Percentiles rank a stretch among this genome's conserved stretches.
Evolutionary conservation across 768 basidiomycete species (phyloP).

Genomic region (Phanerochaete sordida): DNA sequence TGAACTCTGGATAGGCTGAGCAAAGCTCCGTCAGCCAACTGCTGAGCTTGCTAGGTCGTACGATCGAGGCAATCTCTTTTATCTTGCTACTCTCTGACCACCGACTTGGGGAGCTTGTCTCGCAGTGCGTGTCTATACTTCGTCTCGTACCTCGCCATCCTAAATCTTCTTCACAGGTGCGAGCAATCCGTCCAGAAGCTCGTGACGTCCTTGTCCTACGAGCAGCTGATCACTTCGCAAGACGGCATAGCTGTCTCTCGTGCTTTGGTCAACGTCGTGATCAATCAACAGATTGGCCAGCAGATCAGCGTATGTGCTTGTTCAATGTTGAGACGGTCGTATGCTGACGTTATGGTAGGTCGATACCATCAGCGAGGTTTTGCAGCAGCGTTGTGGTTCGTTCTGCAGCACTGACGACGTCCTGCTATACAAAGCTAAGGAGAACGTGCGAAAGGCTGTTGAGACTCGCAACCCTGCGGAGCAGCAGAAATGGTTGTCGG

Average conservation of each 20-base stretch:
- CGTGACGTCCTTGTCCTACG: slow-evolving; percentile 72
- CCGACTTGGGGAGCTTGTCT: slow-evolving; percentile 77
- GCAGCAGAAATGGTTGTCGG: slow-evolving; percentile 73
- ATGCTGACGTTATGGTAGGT: slow-evolving; percentile 49
- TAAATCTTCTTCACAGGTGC: slow-evolving; percentile 47
- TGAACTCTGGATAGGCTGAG: slow-evolving; percentile 55
- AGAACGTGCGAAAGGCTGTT: slow-evolving; percentile 87
- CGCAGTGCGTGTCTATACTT: slow-evolving; percentile 57
- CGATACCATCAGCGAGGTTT: slow-evolving; percentile 91
- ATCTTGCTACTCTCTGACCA: slow-evolving; percentile 91
- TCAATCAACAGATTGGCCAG: slow-evolving; percentile 97
- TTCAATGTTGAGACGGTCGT: neutral
- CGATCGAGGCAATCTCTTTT: slow-evolving; percentile 94
- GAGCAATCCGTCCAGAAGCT: slow-evolving; percentile 67
- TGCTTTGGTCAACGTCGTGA: slow-evolving; percentile 89
- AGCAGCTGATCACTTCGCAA: slow-evolving; percentile 81
- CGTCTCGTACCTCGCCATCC: neutral
- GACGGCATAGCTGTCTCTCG: slow-evolving; percentile 87
- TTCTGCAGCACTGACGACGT: slow-evolving; percentile 99
- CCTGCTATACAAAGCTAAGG: slow-evolving; percentile 95
- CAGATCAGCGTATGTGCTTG: slow-evolving; percentile 76
- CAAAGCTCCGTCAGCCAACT: slow-evolving; percentile 80
- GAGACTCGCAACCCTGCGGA: slow-evolving; percentile 74
- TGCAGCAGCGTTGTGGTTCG: slow-evolving; percentile 93
- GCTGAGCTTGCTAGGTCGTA: slow-evolving; percentile 68